A percentile compares a stretch with the other conserved stretches of the same genome.
phyloP scores from a whole-genome alignment of 2,329 filamentous ascomycete species.

The Pyricularia sp. region DNA sequence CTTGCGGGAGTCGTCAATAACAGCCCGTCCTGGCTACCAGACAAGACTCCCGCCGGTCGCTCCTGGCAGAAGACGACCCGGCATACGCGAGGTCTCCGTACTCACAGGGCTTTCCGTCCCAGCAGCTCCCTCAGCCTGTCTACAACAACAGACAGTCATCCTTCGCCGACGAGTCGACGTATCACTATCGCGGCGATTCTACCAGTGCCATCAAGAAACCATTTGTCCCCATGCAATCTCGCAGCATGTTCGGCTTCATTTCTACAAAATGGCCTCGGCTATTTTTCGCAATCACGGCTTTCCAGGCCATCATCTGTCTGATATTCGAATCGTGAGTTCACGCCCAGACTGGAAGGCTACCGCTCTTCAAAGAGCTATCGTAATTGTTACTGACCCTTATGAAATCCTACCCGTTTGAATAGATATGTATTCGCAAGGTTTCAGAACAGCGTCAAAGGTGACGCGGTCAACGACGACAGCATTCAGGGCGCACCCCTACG shows the following conservation, averaged over 20 bases:
- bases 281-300: conserved; percentile 64
- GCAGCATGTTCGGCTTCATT: conserved; percentile 61
- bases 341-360: neutral
- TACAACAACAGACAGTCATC: conserved; percentile 14
- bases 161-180: conserved; percentile 19
- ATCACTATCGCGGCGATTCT: conserved; percentile 23
- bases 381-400: neutral
- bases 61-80: conserved; percentile 27
- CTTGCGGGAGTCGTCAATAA: conserved; percentile 17
- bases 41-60: conserved; percentile 34
- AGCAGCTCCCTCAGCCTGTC: conserved; percentile 4
- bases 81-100: conserved; percentile 10
- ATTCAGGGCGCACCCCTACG: conserved; percentile 46
- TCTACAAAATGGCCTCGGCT: conserved; percentile 81
- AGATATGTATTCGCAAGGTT: conserved; percentile 90
- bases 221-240: conserved; percentile 23
- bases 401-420: conserved; percentile 3
- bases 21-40: conserved; percentile 35
- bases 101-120: conserved; percentile 9
- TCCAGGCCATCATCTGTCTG: conserved; percentile 74
- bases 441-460: conserved; percentile 48
- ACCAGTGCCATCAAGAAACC: conserved; percentile 10
- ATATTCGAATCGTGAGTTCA: conserved; percentile 75
- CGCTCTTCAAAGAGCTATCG: neutral
- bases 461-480: conserved; percentile 29